These are phyloP conservation scores for Cryptococcus sp. DNA, from an alignment of 1,284 basidiomycete genomes.

Conservation along the genomic window DNA sequence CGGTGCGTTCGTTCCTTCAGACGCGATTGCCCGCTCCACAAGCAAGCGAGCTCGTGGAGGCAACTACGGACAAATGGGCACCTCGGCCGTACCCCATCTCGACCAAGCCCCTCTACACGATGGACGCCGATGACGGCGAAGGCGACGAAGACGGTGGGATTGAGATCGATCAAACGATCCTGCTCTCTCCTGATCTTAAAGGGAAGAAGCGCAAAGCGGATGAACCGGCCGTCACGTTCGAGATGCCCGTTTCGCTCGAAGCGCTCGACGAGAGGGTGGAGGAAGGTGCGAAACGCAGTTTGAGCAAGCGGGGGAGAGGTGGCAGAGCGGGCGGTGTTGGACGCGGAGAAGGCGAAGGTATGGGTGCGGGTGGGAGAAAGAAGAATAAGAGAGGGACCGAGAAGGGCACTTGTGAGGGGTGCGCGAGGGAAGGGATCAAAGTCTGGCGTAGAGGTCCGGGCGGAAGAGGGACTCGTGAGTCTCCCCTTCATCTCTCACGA, in stretches of 20 bases:
- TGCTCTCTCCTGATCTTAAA: slow-evolving; percentile 18
- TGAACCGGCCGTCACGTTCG: slow-evolving; percentile 42
- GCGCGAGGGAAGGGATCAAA: slow-evolving; percentile 33
- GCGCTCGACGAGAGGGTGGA: slow-evolving; percentile 47
- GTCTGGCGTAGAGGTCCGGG: slow-evolving; percentile 48
- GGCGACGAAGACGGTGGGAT: slow-evolving; percentile 1
- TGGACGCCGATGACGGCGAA: slow-evolving; percentile 23
- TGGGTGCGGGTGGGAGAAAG: slow-evolving; percentile 6
- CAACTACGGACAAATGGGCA: slow-evolving; percentile 41
- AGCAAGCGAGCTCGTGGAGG: slow-evolving; percentile 28
- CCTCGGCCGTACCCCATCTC: slow-evolving; percentile 42
- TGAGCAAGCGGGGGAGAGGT: slow-evolving; percentile 8
- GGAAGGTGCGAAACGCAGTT: slow-evolving; percentile 29
- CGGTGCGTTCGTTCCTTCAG: slow-evolving; percentile 29
- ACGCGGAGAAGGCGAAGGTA: slow-evolving; percentile 7
- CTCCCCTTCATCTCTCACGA: neutral
- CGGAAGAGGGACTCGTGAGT: slow-evolving; percentile 45
- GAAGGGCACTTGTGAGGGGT: slow-evolving; percentile 44
- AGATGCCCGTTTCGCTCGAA: slow-evolving; percentile 48
- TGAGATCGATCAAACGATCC: slow-evolving; percentile 2
- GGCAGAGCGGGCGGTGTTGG: slow-evolving; percentile 6
- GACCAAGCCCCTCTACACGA: slow-evolving; percentile 37
- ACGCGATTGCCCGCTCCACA: slow-evolving; percentile 26
- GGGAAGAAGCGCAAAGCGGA: slow-evolving; percentile 24
- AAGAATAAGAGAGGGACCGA: slow-evolving; percentile 26